phyloP scores from a whole-genome alignment of 2,329 filamentous ascomycete genomes.

The Harringtonia aguacate region DNA sequence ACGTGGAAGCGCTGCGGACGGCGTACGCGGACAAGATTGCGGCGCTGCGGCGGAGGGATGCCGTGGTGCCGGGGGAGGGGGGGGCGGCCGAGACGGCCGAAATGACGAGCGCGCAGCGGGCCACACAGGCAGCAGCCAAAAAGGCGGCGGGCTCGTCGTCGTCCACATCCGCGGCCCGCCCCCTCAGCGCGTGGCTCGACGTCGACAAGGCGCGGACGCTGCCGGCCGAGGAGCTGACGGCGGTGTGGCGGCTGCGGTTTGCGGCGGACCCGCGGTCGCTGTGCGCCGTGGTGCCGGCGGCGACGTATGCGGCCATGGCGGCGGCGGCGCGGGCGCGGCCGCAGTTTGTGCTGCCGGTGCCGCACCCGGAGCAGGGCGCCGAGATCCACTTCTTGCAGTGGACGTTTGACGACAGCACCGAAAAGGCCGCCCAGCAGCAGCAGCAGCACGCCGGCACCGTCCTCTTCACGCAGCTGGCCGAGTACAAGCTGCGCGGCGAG shows the following conservation, averaged over 20 bases:
- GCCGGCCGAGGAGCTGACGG: constrained; percentile 70
- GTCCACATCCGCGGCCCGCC: constrained; percentile 20
- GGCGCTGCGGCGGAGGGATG: constrained; percentile 56
- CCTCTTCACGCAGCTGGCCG: constrained; percentile 86
- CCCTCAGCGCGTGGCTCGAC: constrained; percentile 53
- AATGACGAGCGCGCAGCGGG: background rate
- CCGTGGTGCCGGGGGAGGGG: constrained; percentile 27
- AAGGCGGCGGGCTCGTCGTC: constrained; percentile 15
- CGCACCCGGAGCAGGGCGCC: constrained; percentile 56
- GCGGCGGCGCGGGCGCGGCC: constrained; percentile 63
- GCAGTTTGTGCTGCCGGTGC: constrained; percentile 83
- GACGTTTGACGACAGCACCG: constrained; percentile 56
- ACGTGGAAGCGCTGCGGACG: constrained; percentile 66
- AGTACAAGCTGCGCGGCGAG: constrained; percentile 85
- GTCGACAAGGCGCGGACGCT: constrained; percentile 65
- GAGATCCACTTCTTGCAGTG: constrained; percentile 97
- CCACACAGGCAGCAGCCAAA: background rate
- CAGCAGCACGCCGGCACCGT: constrained; percentile 57
- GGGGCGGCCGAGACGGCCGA: background rate
- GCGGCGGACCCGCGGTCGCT: constrained; percentile 61
- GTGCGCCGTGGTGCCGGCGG: constrained; percentile 69
- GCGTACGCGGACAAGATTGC: constrained; percentile 80
- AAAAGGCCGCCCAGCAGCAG: background rate
- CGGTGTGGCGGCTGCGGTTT: constrained; percentile 84
- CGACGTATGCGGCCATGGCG: constrained; percentile 65